A percentile compares a stretch with the other conserved stretches of the same genome.
Conservation (phyloP, 805 yeast genomes). For the Sugiyamaella smithiae region DNA sequence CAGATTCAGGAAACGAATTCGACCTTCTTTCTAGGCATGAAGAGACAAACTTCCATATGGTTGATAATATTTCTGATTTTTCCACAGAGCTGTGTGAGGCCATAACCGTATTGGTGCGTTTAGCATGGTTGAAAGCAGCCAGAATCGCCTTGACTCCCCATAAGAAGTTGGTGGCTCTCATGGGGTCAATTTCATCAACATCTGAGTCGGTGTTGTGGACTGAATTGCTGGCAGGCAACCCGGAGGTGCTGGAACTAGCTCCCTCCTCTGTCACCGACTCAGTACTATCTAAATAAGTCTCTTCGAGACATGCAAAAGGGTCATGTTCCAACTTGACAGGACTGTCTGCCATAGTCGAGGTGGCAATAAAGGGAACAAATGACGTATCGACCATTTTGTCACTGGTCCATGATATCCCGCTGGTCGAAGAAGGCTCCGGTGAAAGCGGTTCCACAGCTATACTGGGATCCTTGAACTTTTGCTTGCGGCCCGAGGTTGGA, state of each 20-base stretch:
- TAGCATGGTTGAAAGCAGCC: constrained; percentile 20
- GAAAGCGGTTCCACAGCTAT: background rate
- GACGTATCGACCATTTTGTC: background rate
- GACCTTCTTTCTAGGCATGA: constrained; percentile 12
- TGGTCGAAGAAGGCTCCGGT: background rate
- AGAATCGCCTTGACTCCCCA: constrained; percentile 24
- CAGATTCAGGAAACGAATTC: constrained; percentile 3
- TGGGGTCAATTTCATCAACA: constrained; percentile 15
- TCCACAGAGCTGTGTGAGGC: constrained; percentile 3
- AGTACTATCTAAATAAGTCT: background rate
- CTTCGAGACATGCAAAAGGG: constrained; percentile 5
- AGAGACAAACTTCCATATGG: constrained; percentile 22
- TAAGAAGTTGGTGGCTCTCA: constrained; percentile 17
- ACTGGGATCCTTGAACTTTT: background rate
- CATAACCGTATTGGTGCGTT: constrained; percentile 11
- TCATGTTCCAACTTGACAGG: constrained; percentile 3
- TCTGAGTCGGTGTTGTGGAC: background rate
- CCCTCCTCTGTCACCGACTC: background rate
- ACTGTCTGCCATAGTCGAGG: background rate
- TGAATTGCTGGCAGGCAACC: background rate
- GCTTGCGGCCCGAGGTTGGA: background rate
- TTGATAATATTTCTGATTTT: constrained; percentile 15
- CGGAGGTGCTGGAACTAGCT: background rate
- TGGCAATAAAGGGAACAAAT: background rate
- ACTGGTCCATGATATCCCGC: background rate